Base-by-base conservation (phyloP, 192 early-diverging fungal species). In the Backusella mclennaniae region DNA sequence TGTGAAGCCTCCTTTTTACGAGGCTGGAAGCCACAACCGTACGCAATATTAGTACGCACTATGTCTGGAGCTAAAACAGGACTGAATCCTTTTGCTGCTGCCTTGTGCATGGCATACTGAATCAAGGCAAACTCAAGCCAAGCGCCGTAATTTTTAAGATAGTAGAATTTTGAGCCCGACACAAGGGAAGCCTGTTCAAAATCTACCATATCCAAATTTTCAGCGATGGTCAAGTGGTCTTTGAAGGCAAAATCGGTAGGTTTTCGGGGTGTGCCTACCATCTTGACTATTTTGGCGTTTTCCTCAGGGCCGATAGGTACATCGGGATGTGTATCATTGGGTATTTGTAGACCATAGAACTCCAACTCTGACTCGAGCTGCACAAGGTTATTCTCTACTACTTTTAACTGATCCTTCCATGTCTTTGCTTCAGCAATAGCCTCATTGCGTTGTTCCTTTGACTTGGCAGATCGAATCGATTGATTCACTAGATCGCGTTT, bases 21-120 rank as follows among this genome's bases (percentile, higher is more conserved):
- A 9, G 96, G 96, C 23, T 91, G 89, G 86, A 98, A 98, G 56
- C 96, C 96, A 77, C 96, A 98, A 0, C 91, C 94, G 70, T 93
- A 90, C 6, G 95, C 89, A 1, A 96, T 85, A 67, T 92, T 90
- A 33, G 88, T 89, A 17, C 94, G 91, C 35, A 96, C 90, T 0
- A 95, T 84, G 76, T 98, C 96, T 0, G 96, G 96, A 1, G 94
- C 88, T 35, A 92, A 86, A 26, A 96, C 88, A 2, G 95, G 95
- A 12, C 79, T 87, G 78, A 93, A 98, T 6, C 95, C 95, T 0
- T 88, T 85, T 8, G 74, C 63, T 19, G 90, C 79, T 1, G 93
- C 93, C n/a, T 88, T 87, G 19, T 93, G 88, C 77, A 96, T 91
- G 0, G 96, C 94, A 76, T 92, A 96, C 73, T 96, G 95, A 46